Evolutionary conservation across 2,329 filamentous ascomycete genomes (phyloP).

Genomic region (Cordyceps militaris): DNA sequence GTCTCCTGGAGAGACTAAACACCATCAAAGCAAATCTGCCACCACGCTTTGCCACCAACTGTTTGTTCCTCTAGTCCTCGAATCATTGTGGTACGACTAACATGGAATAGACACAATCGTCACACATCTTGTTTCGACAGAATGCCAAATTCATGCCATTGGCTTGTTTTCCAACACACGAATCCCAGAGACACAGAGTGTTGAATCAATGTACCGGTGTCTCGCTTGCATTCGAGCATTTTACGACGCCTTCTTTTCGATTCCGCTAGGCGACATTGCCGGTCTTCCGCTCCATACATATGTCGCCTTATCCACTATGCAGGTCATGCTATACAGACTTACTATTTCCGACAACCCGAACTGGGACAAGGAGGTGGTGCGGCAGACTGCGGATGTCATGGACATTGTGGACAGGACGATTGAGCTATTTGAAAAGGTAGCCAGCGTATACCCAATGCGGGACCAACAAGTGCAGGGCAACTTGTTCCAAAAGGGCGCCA

Average conservation of each 20-base stretch:
- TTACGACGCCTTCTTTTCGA: slow-evolving; percentile 30
- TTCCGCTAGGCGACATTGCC: slow-evolving; percentile 24
- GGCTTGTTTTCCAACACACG: slow-evolving; percentile 25
- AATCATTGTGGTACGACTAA: not conserved
- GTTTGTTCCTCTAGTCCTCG: slow-evolving; percentile 19
- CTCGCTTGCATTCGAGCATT: slow-evolving; percentile 29
- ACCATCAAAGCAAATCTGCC: slow-evolving; percentile 18
- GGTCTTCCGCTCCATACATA: slow-evolving; percentile 29
- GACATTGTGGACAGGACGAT: slow-evolving; percentile 28
- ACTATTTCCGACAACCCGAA: slow-evolving; percentile 32
- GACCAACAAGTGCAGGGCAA: slow-evolving; percentile 23
- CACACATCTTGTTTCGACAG: slow-evolving; percentile 24
- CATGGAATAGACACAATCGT: slow-evolving; percentile 23
- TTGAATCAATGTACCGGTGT: slow-evolving; percentile 30
- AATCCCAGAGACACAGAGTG: slow-evolving; percentile 26
- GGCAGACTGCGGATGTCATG: slow-evolving; percentile 29
- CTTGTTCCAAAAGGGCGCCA: slow-evolving; percentile 27
- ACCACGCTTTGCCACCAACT: slow-evolving; percentile 18
- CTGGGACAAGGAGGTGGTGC: slow-evolving; percentile 34
- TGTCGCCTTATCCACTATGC: slow-evolving; percentile 28
- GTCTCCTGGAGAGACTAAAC: slow-evolving; percentile 23
- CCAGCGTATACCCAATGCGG: slow-evolving; percentile 22
- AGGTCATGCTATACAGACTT: slow-evolving; percentile 33
- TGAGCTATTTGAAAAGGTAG: slow-evolving; percentile 25
- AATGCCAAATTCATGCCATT: slow-evolving; percentile 27